These are phyloP conservation scores for Alopecurus myosuroides DNA, from an alignment of 176 grass and related monocot genomes.

Conservation along the genomic window DNA sequence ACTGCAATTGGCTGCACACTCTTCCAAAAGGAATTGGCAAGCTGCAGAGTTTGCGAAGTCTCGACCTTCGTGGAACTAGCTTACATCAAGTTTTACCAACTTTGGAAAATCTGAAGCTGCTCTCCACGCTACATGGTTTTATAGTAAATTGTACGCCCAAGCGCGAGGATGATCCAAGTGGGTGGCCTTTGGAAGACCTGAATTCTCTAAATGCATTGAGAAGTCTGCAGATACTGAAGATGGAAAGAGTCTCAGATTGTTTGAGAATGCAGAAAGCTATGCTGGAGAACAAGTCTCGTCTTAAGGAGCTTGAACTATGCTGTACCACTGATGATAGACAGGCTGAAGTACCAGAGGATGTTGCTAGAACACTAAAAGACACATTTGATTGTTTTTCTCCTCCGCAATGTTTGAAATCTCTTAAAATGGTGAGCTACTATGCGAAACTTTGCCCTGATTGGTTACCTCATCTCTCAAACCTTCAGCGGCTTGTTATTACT, in stretches of 20 bases:
- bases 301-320: conserved; percentile 51
- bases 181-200: conserved; percentile 46
- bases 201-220: conserved; percentile 39
- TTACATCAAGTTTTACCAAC: conserved; percentile 38
- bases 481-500: conserved; percentile 36
- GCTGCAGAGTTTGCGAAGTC: conserved; percentile 37
- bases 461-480: conserved; percentile 33
- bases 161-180: conserved; percentile 29
- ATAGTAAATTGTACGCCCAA: conserved; percentile 20
- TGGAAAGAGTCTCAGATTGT: conserved; percentile 38
- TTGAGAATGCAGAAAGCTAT: conserved; percentile 23
- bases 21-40: conserved; percentile 43
- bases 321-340: conserved; percentile 41
- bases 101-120: conserved; percentile 41
- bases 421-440: conserved; percentile 54
- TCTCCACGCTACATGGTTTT: conserved; percentile 37
- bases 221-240: conserved; percentile 47
- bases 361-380: conserved; percentile 28
- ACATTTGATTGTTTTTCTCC: conserved; percentile 38
- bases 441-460: conserved; percentile 33
- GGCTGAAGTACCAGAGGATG: neutral
- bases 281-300: conserved; percentile 35
- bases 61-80: conserved; percentile 49
- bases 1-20: conserved; percentile 7
- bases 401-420: conserved; percentile 39